Base-by-base conservation (phyloP, 2,329 filamentous ascomycete genomes). In the Cordyceps militaris region DNA sequence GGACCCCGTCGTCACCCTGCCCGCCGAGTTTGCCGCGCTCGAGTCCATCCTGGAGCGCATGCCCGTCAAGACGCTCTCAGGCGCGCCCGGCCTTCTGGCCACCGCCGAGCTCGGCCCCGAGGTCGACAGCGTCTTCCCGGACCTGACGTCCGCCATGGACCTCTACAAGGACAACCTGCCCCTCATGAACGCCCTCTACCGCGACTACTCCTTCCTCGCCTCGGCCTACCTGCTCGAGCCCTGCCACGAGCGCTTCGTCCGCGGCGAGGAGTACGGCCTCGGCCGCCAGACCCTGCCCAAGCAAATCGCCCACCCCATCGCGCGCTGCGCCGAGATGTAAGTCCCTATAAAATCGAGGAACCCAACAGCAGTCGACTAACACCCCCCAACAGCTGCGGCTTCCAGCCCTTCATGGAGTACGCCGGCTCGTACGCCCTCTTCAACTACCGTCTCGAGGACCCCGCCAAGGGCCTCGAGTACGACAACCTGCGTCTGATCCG, bases 341-440 rank as follows among this genome's bases (percentile, higher is more conserved):
- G 89, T 48, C 5, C 3, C 11, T n/a, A 36, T 32, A 32, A 32
- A 6, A 32, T 11, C 30, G 30, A 6, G 11, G 30, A 32, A 32
- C 30, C 30, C 32, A 11, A 28, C 38, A 32, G 46, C 13, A 13
- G 34, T 34, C 8, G 7, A 38, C 23, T 38, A 16, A 40, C 30
- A 61, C 34, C 10, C 3, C 10, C 3, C 19, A 21, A 7, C 59
- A 76, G 81, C 55, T 73, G 76, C 78, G 87, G 90, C 58, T 92
- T 96, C 70, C 89, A 93, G 66, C 91, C 91, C 2, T 96, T 95
- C 75, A 93, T 96, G 88, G 91, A 94, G 66, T 96, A 85, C 68
- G 85, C 81, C 59, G 85, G 82, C 60, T 86, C 79, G 56, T 87
- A 86, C 67, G 86, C 83, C 54, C 80, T 86, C 63, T 88, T 79